Conservation (phyloP, 2,329 filamentous ascomycete species). For the Daldinia eschscholtzii region DNA sequence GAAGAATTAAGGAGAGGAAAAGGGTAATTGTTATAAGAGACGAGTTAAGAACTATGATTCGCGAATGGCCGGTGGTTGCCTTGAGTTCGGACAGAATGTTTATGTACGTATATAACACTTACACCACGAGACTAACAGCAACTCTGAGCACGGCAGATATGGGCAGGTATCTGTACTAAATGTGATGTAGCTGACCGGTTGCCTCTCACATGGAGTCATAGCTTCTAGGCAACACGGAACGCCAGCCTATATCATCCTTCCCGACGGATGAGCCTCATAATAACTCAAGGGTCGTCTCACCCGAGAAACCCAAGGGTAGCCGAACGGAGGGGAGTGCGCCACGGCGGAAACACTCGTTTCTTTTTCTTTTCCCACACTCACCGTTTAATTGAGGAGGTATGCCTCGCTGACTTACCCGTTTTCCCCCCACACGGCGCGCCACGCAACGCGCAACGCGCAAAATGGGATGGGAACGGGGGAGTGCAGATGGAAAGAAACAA, state of each 20-base stretch:
- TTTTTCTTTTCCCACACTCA: conserved; percentile 25
- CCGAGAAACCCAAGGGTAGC: conserved; percentile 16
- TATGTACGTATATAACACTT: conserved; percentile 39
- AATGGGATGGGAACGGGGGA: conserved; percentile 25
- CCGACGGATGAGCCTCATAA: conserved; percentile 46
- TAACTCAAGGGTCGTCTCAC: conserved; percentile 42
- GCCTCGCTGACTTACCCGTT: conserved; percentile 41
- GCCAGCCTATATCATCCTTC: conserved; percentile 43
- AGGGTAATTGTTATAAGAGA: conserved; percentile 44
- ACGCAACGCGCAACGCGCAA: conserved; percentile 32
- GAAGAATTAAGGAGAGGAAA: conserved; percentile 31
- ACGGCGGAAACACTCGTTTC: conserved; percentile 35
- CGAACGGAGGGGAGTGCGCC: conserved; percentile 24
- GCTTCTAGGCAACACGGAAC: conserved; percentile 46
- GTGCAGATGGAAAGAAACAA: conserved; percentile 26
- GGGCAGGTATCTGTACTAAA: conserved; percentile 43
- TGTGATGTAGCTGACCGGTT: conserved; percentile 40
- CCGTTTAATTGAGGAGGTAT: conserved; percentile 25
- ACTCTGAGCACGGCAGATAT: conserved; percentile 33
- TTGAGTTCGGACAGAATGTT: conserved; percentile 36
- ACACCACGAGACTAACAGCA: conserved; percentile 36
- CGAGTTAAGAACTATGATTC: conserved; percentile 38
- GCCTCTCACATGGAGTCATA: conserved; percentile 49
- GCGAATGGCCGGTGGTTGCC: conserved; percentile 45
- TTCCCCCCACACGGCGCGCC: background rate